phyloP scores from a whole-genome alignment of 2,329 filamentous ascomycete species.

The Albifimbria verrucaria region DNA sequence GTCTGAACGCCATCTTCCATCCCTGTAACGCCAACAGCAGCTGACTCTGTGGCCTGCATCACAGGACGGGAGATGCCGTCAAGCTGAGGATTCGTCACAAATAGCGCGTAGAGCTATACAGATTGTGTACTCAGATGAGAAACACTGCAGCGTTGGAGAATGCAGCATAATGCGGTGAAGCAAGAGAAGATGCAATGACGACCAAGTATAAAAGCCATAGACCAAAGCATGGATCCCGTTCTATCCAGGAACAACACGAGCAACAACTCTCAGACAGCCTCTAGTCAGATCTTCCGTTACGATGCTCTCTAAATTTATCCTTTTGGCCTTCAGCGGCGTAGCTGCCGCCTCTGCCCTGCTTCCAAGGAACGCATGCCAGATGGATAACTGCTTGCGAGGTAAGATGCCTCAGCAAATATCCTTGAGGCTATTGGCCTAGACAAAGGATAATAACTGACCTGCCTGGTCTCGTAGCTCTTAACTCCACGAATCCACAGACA shows the following conservation, averaged over 20 bases:
- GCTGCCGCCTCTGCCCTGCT: background rate
- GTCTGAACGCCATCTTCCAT: too few relatives aligned
- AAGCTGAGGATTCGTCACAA: background rate
- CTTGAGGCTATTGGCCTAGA: background rate
- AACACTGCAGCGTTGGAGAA: too few relatives aligned
- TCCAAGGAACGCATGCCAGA: background rate
- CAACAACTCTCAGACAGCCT: too few relatives aligned
- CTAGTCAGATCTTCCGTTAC: background rate
- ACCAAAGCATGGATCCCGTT: too few relatives aligned
- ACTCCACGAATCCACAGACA: background rate
- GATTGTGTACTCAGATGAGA: background rate
- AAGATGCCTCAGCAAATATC: too few relatives aligned
- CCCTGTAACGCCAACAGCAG: too few relatives aligned
- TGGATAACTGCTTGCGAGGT: background rate
- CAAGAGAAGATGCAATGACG: too few relatives aligned
- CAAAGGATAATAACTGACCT: background rate
- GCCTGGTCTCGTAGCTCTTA: background rate
- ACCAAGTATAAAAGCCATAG: too few relatives aligned
- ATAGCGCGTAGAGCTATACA: background rate
- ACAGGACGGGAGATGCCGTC: background rate
- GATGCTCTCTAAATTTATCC: background rate
- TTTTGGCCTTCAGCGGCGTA: background rate
- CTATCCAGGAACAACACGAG: too few relatives aligned
- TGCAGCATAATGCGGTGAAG: too few relatives aligned
- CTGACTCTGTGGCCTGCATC: too few relatives aligned